Evolutionary conservation across 768 basidiomycete species (phyloP).

Genomic region (Calocybe cyanea): DNA sequence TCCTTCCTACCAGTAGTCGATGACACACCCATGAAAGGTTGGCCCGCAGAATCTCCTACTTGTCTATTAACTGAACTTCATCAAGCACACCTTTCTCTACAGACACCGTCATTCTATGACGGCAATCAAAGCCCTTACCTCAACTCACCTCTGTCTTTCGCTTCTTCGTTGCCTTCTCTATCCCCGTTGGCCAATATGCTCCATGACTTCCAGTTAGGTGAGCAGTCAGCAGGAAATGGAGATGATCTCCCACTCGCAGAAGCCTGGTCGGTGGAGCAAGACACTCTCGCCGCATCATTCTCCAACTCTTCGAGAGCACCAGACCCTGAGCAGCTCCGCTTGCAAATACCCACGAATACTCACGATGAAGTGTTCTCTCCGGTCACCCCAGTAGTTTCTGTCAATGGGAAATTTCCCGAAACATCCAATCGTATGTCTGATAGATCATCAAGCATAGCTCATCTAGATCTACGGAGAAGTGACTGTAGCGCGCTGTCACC

Average conservation of each 20-base stretch:
- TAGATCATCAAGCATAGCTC: constrained; percentile 6
- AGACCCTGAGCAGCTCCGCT: neutral
- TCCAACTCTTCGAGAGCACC: neutral
- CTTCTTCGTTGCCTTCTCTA: constrained; percentile 6
- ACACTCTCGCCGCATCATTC: neutral
- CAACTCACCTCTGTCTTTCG: constrained; percentile 5
- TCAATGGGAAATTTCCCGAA: neutral
- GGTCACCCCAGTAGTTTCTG: neutral
- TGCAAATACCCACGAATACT: neutral
- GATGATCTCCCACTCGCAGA: constrained; percentile 1
- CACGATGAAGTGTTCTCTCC: neutral
- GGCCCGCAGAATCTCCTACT: neutral
- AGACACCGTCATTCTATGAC: neutral
- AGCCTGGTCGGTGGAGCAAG: constrained; percentile 4
- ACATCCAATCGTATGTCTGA: neutral
- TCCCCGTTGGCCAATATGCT: constrained; percentile 8
- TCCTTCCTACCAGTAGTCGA: neutral
- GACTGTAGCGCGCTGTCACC: neutral
- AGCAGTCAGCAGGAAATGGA: neutral
- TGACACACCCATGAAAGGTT: constrained; percentile 6
- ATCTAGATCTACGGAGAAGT: neutral
- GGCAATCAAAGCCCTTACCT: neutral
- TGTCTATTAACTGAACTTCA: neutral
- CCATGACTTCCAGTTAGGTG: constrained; percentile 1
- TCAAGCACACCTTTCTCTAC: constrained; percentile 2